Evolutionary conservation across 2,329 filamentous ascomycete species (phyloP).

Genomic region (Trichophyton mentagrophytes): DNA sequence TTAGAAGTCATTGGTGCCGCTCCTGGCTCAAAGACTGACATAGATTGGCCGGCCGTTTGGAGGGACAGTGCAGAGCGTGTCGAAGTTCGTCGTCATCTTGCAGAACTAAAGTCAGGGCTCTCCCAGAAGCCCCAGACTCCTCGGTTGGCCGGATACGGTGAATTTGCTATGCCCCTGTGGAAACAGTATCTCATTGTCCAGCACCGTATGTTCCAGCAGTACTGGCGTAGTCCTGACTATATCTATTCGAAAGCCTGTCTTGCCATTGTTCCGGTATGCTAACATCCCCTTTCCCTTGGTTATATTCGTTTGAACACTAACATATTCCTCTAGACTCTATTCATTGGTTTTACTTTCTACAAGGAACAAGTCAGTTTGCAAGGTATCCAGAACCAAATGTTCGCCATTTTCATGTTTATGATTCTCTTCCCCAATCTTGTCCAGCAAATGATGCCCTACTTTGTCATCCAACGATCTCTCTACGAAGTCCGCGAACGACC

Average conservation of each 20-base stretch:
- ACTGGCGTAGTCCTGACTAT: slow-evolving; percentile 81
- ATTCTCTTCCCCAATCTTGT: slow-evolving; percentile 58
- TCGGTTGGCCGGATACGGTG: slow-evolving; percentile 29
- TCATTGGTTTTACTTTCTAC: slow-evolving; percentile 77
- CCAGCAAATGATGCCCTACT: slow-evolving; percentile 46
- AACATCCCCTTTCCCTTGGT: background rate
- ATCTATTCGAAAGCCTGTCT: slow-evolving; percentile 72
- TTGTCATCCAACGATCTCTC: slow-evolving; percentile 45
- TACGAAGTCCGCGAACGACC: slow-evolving; percentile 50
- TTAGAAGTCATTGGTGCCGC: slow-evolving; percentile 48
- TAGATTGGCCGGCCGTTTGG: slow-evolving; percentile 43
- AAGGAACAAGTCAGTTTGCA: slow-evolving; percentile 60
- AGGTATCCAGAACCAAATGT: slow-evolving; percentile 83
- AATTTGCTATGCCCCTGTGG: slow-evolving; percentile 67
- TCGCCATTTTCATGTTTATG: slow-evolving; percentile 72
- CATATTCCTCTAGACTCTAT: slow-evolving; percentile 40
- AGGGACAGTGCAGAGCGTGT: slow-evolving; percentile 43
- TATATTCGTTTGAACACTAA: background rate
- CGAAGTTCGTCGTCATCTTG: slow-evolving; percentile 33
- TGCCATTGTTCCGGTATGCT: slow-evolving; percentile 42
- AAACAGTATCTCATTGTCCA: slow-evolving; percentile 56
- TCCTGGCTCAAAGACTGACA: slow-evolving; percentile 43
- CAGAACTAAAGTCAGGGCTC: slow-evolving; percentile 39
- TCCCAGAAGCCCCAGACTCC: slow-evolving; percentile 16
- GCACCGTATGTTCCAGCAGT: slow-evolving; percentile 72